Percentiles rank a stretch among this genome's conserved stretches.
Conservation (phyloP, 306 rosid genomes). For the Elaeagnus macrophylla region DNA sequence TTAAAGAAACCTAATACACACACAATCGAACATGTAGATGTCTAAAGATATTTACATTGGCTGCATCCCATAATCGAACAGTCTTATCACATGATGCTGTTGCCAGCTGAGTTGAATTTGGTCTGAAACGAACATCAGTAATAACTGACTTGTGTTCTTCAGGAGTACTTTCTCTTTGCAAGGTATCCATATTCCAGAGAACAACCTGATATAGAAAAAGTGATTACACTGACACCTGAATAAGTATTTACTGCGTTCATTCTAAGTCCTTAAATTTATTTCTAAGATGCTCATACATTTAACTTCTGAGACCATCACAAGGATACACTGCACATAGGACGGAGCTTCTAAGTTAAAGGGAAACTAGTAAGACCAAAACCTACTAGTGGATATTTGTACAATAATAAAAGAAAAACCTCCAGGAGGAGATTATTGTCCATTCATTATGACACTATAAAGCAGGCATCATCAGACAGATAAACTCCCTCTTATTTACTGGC, state of each 20-base stretch:
- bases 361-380: too few relatives aligned
- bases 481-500: too few relatives aligned
- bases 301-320: too few relatives aligned
- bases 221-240: conserved; percentile 8
- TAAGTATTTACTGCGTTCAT: not conserved
- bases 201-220: conserved; percentile 55
- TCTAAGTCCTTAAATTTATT: not conserved
- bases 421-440: too few relatives aligned
- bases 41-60: conserved; percentile 40
- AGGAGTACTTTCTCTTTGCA: conserved; percentile 59
- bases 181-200: conserved; percentile 87
- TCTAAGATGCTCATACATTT: not conserved
- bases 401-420: too few relatives aligned
- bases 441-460: too few relatives aligned
- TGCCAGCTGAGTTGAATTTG: conserved; percentile 86
- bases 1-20: not conserved
- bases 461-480: too few relatives aligned
- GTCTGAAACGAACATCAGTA: conserved; percentile 89
- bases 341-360: too few relatives aligned
- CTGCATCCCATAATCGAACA: conserved; percentile 90
- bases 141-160: conserved; percentile 64
- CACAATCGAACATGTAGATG: not conserved
- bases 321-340: too few relatives aligned
- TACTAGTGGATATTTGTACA: too few relatives aligned
- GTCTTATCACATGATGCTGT: conserved; percentile 89